phyloP scores from a whole-genome alignment of 1,284 basidiomycete genomes.

The Puccinia sorghi region DNA sequence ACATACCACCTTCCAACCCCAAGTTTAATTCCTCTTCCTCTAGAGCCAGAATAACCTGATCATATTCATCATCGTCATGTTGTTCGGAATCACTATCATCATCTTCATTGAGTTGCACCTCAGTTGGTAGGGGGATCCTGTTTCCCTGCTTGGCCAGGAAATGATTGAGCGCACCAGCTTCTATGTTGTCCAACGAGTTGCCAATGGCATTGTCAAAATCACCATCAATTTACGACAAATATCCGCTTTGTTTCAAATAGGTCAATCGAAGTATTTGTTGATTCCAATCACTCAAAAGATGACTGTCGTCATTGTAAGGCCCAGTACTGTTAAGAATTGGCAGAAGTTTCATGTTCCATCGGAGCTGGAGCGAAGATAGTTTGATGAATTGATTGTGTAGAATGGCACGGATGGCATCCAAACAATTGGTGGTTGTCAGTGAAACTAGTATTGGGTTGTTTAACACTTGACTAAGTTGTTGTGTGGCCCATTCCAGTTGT shows the following conservation, averaged over 20 bases:
- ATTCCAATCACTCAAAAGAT: slow-evolving; percentile 4
- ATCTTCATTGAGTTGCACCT: too few relatives aligned
- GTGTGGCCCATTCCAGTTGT: neutral
- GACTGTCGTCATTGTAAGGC: neutral
- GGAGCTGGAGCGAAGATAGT: neutral
- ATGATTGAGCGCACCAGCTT: too few relatives aligned
- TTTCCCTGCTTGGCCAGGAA: too few relatives aligned
- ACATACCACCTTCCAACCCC: too few relatives aligned
- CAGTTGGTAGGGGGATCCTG: too few relatives aligned
- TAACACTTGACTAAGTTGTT: neutral
- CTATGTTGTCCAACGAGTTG: neutral
- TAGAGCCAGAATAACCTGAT: too few relatives aligned
- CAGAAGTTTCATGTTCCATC: neutral
- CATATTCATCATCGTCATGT: too few relatives aligned
- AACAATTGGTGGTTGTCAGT: neutral
- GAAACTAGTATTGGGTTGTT: slow-evolving; percentile 9
- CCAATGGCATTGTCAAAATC: slow-evolving; percentile 17
- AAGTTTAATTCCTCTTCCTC: too few relatives aligned
- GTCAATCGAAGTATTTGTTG: neutral
- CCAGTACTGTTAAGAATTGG: neutral
- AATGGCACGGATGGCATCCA: neutral
- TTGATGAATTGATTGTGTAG: slow-evolving; percentile 25
- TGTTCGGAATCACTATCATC: too few relatives aligned
- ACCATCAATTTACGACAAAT: neutral
- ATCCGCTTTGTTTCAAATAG: neutral